A percentile compares a stretch with the other conserved stretches of the same genome.
These are phyloP conservation scores for Colletotrichum tropicicola DNA, from an alignment of 2,329 filamentous ascomycete species.

Conservation along the genomic window DNA sequence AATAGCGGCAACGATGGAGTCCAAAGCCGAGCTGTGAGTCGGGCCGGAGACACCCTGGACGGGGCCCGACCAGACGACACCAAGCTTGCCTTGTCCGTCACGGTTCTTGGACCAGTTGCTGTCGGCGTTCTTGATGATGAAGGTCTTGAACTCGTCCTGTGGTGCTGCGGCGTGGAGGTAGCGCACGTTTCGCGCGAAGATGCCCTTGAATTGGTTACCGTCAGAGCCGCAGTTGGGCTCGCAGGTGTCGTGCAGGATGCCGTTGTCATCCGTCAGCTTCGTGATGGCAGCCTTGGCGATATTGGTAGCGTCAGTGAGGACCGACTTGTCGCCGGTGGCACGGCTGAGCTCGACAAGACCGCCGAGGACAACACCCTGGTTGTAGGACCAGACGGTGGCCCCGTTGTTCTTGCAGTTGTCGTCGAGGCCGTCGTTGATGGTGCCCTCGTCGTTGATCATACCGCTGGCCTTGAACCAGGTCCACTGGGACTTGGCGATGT, in stretches of 20 bases:
- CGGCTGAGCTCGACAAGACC: slow-evolving; percentile 60
- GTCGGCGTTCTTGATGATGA: slow-evolving; percentile 70
- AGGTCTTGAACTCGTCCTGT: slow-evolving; percentile 56
- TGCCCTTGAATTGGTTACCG: slow-evolving; percentile 75
- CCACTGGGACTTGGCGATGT: slow-evolving; percentile 61
- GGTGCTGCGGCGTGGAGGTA: slow-evolving; percentile 63
- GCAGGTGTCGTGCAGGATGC: slow-evolving; percentile 60
- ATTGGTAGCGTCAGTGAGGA: slow-evolving; percentile 50
- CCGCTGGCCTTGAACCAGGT: slow-evolving; percentile 60
- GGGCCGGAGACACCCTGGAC: slow-evolving; percentile 60
- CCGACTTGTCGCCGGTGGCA: slow-evolving; percentile 51
- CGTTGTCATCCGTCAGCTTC: slow-evolving; percentile 51
- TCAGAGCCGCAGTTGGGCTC: slow-evolving; percentile 57
- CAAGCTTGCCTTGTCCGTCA: slow-evolving; percentile 59
- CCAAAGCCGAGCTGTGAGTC: slow-evolving; percentile 72
- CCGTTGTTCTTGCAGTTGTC: slow-evolving; percentile 60
- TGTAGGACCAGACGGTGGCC: slow-evolving; percentile 62
- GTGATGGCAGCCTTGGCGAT: slow-evolving; percentile 64
- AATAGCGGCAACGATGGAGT: slow-evolving; percentile 71
- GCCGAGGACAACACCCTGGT: slow-evolving; percentile 66
- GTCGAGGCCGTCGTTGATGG: slow-evolving; percentile 64
- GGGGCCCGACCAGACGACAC: slow-evolving; percentile 73
- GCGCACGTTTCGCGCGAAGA: slow-evolving; percentile 72
- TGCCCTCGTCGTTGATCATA: slow-evolving; percentile 58
- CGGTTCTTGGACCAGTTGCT: slow-evolving; percentile 71